Conservation (phyloP, 1,284 basidiomycete genomes). For the Prillingera fragicola region DNA sequence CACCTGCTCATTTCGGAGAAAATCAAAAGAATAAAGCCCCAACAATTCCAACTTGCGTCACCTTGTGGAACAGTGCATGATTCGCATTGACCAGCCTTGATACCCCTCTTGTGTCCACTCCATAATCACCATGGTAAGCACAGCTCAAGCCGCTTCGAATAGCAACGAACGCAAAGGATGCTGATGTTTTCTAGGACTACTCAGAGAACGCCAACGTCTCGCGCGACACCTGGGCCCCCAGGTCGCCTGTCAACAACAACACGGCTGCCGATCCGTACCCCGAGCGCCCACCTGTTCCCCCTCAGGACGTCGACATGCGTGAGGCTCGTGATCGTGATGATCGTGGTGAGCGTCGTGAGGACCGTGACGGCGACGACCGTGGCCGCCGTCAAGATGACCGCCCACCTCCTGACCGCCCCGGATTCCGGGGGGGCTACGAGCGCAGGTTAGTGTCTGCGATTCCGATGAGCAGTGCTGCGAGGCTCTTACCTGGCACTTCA, state of each 20-base stretch:
- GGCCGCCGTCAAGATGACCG: not conserved
- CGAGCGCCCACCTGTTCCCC: conserved; percentile 12
- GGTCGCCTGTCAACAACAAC: conserved; percentile 15
- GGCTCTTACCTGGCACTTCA: no score
- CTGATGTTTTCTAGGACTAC: conserved; percentile 29
- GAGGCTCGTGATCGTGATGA: conserved; percentile 3
- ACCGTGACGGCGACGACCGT: not conserved
- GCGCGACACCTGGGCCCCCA: conserved; percentile 39
- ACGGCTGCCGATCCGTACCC: conserved; percentile 8
- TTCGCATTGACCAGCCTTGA: no score
- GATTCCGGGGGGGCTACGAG: not conserved
- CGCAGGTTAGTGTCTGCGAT: not conserved
- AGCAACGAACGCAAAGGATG: no score
- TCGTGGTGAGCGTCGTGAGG: conserved; percentile 4
- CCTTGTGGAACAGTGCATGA: no score
- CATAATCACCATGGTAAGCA: not conserved
- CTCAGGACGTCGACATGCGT: conserved; percentile 11
- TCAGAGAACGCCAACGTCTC: conserved; percentile 33
- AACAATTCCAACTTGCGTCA: no score
- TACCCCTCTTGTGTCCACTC: no score
- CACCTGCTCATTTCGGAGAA: no score
- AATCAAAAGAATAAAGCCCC: no score
- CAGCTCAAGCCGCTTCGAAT: no score
- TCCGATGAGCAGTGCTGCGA: not conserved
- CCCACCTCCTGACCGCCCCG: conserved; percentile 1